Base-by-base conservation (phyloP, 768 basidiomycete genomes). In the Tulasnella sp. region DNA sequence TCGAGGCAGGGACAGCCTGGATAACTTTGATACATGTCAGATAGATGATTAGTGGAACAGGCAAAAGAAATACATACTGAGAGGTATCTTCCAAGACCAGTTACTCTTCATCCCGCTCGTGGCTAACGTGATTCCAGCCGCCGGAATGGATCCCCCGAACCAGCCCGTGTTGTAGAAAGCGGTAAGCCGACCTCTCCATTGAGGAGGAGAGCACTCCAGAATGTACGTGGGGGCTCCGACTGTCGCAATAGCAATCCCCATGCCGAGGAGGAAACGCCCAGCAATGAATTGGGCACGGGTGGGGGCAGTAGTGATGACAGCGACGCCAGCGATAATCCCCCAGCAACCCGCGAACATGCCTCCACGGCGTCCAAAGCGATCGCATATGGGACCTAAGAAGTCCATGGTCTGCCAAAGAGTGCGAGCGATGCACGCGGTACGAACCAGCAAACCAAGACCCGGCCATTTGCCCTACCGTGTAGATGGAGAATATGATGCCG, bases 191-290 rank as follows among this genome's bases (percentile, higher is more conserved):
- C 61, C 57, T 21, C 53, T n/a, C 51, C 50, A 58, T 21, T 51
- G 57, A 6, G 65, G 62, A 37, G 68, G 68, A 15, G 64, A 62
- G 34, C 67, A 65, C 51, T 69, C 68, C 25, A 66, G 62, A 32
- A 62, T 63, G 60, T 67, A 67, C 3, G 67, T 54, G 6, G 67
- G 65, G 23, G 67, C 67, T 23, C 63, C 66, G 29, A 63, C 60
- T 3, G 65, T 67, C 60, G 67, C 66, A 55, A 65, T 62, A 31
- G 64, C 52, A 42, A 67, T 65, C 37, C 65, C 66, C 39, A 64
- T 61, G 25, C 66, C 66, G 11, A 67, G 55, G 12, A 55, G 63
- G 59, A 67, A 66, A 23, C 65, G 61, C 15, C 63, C 66, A 15
- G 63, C 67, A 49, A 65, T 62, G 49, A 68, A 62, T 36, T 65